A percentile compares a stretch with the other conserved stretches of the same genome.
Evolutionary conservation across 495 filamentous ascomycete species (phyloP).

Genomic region (Penicillium simplicissimum): DNA sequence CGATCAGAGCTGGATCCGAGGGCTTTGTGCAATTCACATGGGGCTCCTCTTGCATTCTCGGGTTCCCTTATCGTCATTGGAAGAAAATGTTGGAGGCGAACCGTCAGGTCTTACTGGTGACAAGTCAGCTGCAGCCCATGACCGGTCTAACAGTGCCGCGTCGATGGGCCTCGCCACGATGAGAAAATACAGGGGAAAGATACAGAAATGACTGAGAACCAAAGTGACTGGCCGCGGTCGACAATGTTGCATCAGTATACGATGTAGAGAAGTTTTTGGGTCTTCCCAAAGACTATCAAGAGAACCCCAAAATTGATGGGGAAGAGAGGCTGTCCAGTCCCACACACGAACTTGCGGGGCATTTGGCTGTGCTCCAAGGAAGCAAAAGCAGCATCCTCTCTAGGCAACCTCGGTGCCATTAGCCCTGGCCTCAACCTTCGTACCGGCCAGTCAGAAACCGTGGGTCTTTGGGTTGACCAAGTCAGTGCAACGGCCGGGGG

Average conservation of each 20-base stretch:
- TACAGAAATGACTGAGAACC: background rate
- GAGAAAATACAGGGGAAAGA: background rate
- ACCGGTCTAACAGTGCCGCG: conserved; percentile 10
- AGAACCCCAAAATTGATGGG: background rate
- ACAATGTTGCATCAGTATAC: conserved; percentile 44
- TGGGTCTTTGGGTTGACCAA: conserved; percentile 6
- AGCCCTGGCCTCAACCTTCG: background rate
- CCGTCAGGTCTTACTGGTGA: conserved; percentile 18
- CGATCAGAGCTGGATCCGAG: conserved; percentile 11
- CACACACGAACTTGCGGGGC: background rate
- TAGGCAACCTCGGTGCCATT: background rate
- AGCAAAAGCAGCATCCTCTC: conserved; percentile 8
- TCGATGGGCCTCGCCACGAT: conserved; percentile 12
- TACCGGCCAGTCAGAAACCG: background rate
- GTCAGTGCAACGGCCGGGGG: conserved; percentile 9
- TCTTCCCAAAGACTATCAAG: conserved; percentile 2
- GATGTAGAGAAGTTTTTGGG: conserved; percentile 22
- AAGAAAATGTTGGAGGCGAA: background rate
- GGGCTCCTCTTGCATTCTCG: background rate
- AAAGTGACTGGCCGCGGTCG: conserved; percentile 12
- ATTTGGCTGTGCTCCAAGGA: conserved; percentile 14
- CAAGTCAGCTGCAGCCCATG: conserved; percentile 14
- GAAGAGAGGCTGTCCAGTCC: background rate
- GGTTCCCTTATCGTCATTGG: conserved; percentile 1
- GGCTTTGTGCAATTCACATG: conserved; percentile 27